A percentile compares a stretch with the other conserved stretches of the same genome.
These are phyloP conservation scores for Capniomyces stellatus DNA, from an alignment of 371 early-diverging fungal species.

Conservation along the genomic window DNA sequence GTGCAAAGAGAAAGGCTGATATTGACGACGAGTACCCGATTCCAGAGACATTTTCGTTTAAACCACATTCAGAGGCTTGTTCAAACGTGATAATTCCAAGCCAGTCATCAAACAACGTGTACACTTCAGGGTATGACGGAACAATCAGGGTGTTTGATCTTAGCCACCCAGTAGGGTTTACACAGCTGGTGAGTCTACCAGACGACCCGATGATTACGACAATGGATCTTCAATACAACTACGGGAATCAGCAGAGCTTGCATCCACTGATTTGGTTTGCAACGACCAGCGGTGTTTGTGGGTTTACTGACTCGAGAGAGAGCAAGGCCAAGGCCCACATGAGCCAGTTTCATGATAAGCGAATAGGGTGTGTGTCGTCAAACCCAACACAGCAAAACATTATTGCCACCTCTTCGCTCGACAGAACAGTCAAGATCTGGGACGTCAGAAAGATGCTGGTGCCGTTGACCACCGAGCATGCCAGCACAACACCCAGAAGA, in stretches of 20 bases:
- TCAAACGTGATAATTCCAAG: constrained; percentile 35
- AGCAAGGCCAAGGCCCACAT: constrained; percentile 8
- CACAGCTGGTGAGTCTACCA: constrained; percentile 24
- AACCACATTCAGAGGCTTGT: constrained; percentile 35
- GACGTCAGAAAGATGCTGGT: constrained; percentile 38
- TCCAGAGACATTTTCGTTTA: constrained; percentile 34
- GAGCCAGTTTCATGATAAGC: constrained; percentile 29
- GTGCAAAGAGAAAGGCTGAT: neutral
- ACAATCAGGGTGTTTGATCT: constrained; percentile 40
- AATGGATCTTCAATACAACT: constrained; percentile 17
- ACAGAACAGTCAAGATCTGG: constrained; percentile 50
- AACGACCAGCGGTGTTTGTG: constrained; percentile 38
- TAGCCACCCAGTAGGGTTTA: constrained; percentile 30
- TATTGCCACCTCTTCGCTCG: constrained; percentile 44
- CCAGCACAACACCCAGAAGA: neutral
- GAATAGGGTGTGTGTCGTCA: constrained; percentile 47
- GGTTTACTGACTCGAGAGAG: constrained; percentile 30
- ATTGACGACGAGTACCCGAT: constrained; percentile 26
- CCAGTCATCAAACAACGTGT: constrained; percentile 28
- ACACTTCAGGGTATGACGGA: constrained; percentile 46
- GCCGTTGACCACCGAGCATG: neutral
- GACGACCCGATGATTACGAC: constrained; percentile 23
- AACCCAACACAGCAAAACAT: constrained; percentile 40
- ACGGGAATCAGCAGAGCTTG: constrained; percentile 8
- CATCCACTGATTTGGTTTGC: constrained; percentile 31